A percentile compares a stretch with the other conserved stretches of the same genome.
Evolutionary conservation across 768 basidiomycete genomes (phyloP).

Genomic region (Steccherinum ochraceum): DNA sequence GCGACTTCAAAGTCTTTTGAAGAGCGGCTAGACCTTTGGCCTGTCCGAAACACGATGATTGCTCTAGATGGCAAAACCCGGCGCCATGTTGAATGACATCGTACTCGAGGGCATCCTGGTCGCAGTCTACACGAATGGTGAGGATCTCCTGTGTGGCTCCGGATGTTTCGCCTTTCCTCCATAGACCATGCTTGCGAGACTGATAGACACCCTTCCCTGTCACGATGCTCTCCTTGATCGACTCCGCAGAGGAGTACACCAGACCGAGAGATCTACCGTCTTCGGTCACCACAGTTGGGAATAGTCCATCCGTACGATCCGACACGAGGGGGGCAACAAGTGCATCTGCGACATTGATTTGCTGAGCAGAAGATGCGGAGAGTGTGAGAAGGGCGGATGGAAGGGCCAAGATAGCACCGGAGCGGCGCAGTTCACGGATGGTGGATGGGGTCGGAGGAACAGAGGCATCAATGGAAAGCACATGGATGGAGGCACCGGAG

Average conservation of each 20-base stretch:
- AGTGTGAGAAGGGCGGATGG: constrained; percentile 67
- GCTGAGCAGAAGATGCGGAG: constrained; percentile 40
- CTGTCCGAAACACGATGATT: constrained; percentile 82
- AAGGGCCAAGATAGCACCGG: constrained; percentile 63
- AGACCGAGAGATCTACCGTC: constrained; percentile 79
- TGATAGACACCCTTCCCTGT: constrained; percentile 94
- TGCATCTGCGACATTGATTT: constrained; percentile 74
- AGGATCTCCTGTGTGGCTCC: constrained; percentile 89
- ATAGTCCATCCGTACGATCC: constrained; percentile 88
- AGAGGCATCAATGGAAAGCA: constrained; percentile 42
- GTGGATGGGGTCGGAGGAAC: constrained; percentile 48
- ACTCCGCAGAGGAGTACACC: constrained; percentile 89
- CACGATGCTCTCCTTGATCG: constrained; percentile 78
- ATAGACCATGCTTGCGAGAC: constrained; percentile 91
- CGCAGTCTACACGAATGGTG: constrained; percentile 83
- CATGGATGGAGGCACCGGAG: constrained; percentile 52
- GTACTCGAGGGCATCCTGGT: constrained; percentile 88
- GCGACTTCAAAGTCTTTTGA: constrained; percentile 68
- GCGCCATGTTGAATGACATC: constrained; percentile 82
- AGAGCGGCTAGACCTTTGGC: constrained; percentile 73
- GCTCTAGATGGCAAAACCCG: constrained; percentile 91
- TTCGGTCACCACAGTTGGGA: constrained; percentile 86
- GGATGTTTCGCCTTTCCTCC: constrained; percentile 96
- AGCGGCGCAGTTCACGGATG: constrained; percentile 54
- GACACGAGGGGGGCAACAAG: constrained; percentile 80